Evolutionary conservation across 371 early-diverging fungal genomes (phyloP).

Genomic region (Mucor ambiguus): DNA sequence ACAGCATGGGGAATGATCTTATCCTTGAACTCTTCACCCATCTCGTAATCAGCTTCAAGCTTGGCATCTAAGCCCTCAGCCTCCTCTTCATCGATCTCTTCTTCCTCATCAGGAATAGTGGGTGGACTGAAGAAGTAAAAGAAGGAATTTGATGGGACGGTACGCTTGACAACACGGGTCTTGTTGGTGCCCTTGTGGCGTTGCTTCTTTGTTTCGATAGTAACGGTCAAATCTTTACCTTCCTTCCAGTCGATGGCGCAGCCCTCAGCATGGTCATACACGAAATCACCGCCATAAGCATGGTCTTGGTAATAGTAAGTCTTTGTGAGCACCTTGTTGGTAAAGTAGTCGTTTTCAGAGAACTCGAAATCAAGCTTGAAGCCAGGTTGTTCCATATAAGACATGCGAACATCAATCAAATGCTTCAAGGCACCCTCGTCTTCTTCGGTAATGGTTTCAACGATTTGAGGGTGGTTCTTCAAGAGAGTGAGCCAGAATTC

Average conservation of each 20-base stretch:
- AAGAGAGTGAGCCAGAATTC: conserved; percentile 95
- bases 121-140: conserved; percentile 94
- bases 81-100: conserved; percentile 74
- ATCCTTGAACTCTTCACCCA: conserved; percentile 96
- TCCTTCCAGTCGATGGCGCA: conserved; percentile 93
- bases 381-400: conserved; percentile 86
- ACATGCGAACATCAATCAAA: conserved; percentile 83
- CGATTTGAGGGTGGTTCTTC: conserved; percentile 80
- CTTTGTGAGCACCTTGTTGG: conserved; percentile 85
- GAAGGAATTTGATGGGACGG: conserved; percentile 92
- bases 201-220: conserved; percentile 95
- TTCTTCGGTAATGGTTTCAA: conserved; percentile 83
- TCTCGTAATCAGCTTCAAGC: conserved; percentile 91
- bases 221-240: conserved; percentile 90
- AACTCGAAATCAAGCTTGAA: conserved; percentile 94
- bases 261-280: conserved; percentile 92
- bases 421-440: conserved; percentile 86
- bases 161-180: conserved; percentile 95
- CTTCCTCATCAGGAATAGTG: conserved; percentile 70
- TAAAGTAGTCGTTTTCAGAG: conserved; percentile 85
- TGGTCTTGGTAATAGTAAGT: conserved; percentile 86
- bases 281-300: conserved; percentile 73
- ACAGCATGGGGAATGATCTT: conserved; percentile 94
- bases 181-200: conserved; percentile 98
- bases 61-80: conserved; percentile 78